Conservation (phyloP, 805 yeast genomes). For the Yamadazyma olivae region DNA sequence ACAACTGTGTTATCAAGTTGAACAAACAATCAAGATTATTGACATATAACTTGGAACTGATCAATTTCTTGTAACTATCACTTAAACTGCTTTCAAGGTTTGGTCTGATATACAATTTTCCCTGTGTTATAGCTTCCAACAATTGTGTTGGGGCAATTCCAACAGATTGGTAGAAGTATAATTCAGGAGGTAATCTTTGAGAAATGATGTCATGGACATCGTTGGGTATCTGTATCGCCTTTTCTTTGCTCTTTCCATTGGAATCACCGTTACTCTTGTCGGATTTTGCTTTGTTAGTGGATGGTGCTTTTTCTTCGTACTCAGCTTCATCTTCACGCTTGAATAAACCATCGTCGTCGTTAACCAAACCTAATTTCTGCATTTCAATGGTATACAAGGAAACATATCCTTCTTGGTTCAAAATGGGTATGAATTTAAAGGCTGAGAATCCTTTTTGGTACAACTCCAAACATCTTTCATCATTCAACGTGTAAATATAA, state of each 20-base stretch:
- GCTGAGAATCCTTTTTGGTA: conserved; percentile 70
- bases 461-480: conserved; percentile 42
- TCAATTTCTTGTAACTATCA: conserved; percentile 54
- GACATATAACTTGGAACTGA: conserved; percentile 42
- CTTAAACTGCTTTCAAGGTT: conserved; percentile 65
- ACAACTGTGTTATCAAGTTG: conserved; percentile 64
- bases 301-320: not conserved
- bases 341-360: conserved; percentile 14
- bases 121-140: conserved; percentile 65
- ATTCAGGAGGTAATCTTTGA: conserved; percentile 82
- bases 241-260: conserved; percentile 1
- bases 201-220: conserved; percentile 82
- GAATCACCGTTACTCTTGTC: not conserved
- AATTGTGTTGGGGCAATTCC: conserved; percentile 68
- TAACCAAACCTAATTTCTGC: conserved; percentile 28
- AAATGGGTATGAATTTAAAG: conserved; percentile 68
- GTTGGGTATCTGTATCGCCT: conserved; percentile 51
- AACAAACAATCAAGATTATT: conserved; percentile 60
- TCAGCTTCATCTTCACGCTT: conserved; percentile 4
- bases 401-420: conserved; percentile 66
- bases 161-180: conserved; percentile 73
- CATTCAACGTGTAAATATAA: conserved; percentile 44
- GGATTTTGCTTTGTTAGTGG: not conserved
- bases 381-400: conserved; percentile 50
- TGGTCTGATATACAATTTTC: conserved; percentile 56